Percentiles rank a stretch among this genome's conserved stretches.
Conservation (phyloP, 208 protist genomes). For the Blechomonas ayalai region DNA sequence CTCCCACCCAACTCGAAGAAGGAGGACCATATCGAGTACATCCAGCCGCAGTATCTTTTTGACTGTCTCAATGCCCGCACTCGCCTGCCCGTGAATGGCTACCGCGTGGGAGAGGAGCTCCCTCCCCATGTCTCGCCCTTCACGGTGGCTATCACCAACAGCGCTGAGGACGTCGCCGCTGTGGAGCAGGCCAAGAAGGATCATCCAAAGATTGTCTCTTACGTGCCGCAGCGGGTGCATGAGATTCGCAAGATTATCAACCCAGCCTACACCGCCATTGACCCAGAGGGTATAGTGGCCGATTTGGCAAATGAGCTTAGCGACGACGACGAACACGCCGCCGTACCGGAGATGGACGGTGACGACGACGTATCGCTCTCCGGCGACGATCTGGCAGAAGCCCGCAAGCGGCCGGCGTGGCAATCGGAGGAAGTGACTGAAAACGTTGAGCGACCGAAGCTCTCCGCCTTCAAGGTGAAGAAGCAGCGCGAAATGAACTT, state of each 20-base stretch:
- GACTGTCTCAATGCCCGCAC: conserved; percentile 93
- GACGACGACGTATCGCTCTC: conserved; percentile 84
- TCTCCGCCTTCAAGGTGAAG: conserved; percentile 83
- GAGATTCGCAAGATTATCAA: conserved; percentile 76
- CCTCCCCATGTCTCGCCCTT: conserved; percentile 91
- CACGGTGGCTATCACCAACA: conserved; percentile 82
- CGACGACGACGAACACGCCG: conserved; percentile 65
- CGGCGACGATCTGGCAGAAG: conserved; percentile 65
- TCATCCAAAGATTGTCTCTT: conserved; percentile 69
- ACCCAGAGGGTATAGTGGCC: conserved; percentile 73
- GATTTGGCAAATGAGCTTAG: conserved; percentile 44
- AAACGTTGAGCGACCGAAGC: conserved; percentile 55
- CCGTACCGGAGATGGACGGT: conserved; percentile 48
- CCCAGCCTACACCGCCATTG: conserved; percentile 58
- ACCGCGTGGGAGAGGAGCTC: conserved; percentile 84
- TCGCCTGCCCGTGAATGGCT: conserved; percentile 76
- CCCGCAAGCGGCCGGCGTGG: conserved; percentile 48
- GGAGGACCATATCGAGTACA: conserved; percentile 77
- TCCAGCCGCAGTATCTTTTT: conserved; percentile 96
- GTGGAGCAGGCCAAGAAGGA: conserved; percentile 73
- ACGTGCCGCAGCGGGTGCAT: conserved; percentile 84
- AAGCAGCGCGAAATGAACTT: conserved; percentile 85
- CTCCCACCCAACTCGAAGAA: conserved; percentile 47
- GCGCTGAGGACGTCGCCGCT: conserved; percentile 63
- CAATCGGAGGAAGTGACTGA: conserved; percentile 80